phyloP scores from a whole-genome alignment of 495 filamentous ascomycete species.

The Neurospora intermedia region DNA sequence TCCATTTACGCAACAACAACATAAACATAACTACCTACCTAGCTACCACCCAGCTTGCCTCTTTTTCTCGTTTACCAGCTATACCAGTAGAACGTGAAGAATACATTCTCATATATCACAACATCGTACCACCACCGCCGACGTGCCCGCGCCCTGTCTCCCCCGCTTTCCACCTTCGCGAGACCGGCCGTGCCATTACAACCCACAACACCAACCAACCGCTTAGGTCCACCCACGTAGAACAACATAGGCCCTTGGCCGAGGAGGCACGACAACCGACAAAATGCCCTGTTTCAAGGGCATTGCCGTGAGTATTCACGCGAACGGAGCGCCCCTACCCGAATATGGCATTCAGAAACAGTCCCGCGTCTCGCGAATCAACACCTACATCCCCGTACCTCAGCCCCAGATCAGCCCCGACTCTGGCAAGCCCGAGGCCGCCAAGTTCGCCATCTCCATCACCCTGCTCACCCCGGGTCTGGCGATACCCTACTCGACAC shows the following conservation, averaged over 20 bases:
- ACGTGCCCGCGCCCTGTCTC: not conserved
- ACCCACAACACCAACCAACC: not conserved
- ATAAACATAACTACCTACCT: not conserved
- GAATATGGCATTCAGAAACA: constrained; percentile 95
- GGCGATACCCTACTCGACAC: constrained; percentile 79
- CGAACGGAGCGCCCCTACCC: constrained; percentile 73
- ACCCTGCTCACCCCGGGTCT: constrained; percentile 84
- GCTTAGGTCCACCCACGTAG: not conserved
- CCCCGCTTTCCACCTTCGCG: not conserved
- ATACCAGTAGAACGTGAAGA: not conserved
- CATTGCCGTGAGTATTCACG: constrained; percentile 92
- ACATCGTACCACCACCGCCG: not conserved
- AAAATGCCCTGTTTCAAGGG: constrained; percentile 96
- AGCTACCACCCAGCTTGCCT: not conserved
- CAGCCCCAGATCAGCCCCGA: constrained; percentile 65
- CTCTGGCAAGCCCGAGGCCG: constrained; percentile 69
- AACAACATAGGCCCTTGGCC: not conserved
- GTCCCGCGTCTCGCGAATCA: constrained; percentile 80
- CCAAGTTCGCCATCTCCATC: constrained; percentile 93
- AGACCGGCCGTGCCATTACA: not conserved
- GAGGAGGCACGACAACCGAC: not conserved
- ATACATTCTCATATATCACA: not conserved
- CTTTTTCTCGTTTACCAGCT: not conserved
- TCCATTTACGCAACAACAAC: not conserved
- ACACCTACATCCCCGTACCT: constrained; percentile 91